A percentile compares a stretch with the other conserved stretches of the same genome.
phyloP scores from a whole-genome alignment of 139 green algal genomes.

The Haematococcus sp. region DNA sequence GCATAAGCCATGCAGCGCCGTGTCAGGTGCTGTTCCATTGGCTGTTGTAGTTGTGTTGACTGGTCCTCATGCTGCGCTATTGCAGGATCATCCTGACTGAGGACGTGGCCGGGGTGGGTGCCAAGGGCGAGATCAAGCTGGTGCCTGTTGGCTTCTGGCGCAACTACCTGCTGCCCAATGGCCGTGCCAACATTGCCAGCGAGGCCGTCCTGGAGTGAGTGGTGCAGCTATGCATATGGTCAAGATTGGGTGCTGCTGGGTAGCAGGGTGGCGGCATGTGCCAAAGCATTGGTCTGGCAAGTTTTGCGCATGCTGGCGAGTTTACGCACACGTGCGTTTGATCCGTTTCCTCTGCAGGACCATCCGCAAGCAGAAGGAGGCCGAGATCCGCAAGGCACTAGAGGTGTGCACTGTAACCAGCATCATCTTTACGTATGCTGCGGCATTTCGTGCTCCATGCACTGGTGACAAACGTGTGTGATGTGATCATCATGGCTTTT shows the following conservation, averaged over 20 bases:
- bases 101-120: constrained; percentile 26
- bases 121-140: constrained; percentile 31
- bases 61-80: neutral
- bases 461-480: neutral
- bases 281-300: too few relatives aligned
- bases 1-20: neutral
- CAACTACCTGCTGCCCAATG: constrained; percentile 83
- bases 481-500: neutral
- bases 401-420: constrained; percentile 22
- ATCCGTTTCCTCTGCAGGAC: constrained; percentile 26
- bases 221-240: too few relatives aligned
- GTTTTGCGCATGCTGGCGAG: too few relatives aligned
- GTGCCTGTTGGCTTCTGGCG: constrained; percentile 87
- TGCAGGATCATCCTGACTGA: constrained; percentile 31
- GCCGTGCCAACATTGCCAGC: constrained; percentile 71
- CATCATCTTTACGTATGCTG: neutral
- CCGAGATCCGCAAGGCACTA: constrained; percentile 40
- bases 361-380: constrained; percentile 60
- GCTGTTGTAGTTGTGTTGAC: neutral
- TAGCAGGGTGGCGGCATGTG: too few relatives aligned
- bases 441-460: too few relatives aligned
- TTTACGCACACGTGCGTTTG: neutral
- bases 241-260: too few relatives aligned
- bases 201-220: constrained; percentile 73
- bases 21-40: neutral